Evolutionary conservation across 495 filamentous ascomycete species (phyloP).

Genomic region (Neurospora discreta): DNA sequence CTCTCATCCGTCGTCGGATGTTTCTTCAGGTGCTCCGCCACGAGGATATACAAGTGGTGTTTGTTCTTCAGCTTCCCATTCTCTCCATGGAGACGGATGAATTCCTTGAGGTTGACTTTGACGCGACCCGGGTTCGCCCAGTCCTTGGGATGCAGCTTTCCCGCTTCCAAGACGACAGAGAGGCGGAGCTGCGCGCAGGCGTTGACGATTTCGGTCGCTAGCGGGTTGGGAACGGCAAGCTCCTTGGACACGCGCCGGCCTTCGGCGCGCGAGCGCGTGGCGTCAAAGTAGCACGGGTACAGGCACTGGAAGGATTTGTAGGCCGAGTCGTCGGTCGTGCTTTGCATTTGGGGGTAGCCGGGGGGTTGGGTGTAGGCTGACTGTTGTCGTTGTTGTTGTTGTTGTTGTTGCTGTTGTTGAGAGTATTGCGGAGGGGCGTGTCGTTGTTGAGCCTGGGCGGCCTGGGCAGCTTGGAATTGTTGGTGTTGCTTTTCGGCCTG

Average conservation of each 20-base stretch:
- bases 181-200: conserved; percentile 66
- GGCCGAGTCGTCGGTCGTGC: conserved; percentile 39
- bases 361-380: conserved; percentile 10
- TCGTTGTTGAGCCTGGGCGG: conserved; percentile 12
- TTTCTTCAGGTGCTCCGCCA: conserved; percentile 59
- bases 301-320: conserved; percentile 77
- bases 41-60: conserved; percentile 71
- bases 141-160: conserved; percentile 88
- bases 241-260: conserved; percentile 65
- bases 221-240: conserved; percentile 70
- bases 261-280: conserved; percentile 55
- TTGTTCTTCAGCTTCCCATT: conserved; percentile 60
- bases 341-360: conserved; percentile 23
- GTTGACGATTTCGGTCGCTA: conserved; percentile 81
- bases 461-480: conserved; percentile 13
- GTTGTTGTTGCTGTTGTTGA: conserved; percentile 4
- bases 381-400: conserved; percentile 1
- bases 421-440: conserved; percentile 7
- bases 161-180: conserved; percentile 73
- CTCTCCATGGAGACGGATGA: conserved; percentile 4
- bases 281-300: conserved; percentile 93
- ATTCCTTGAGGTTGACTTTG: conserved; percentile 58
- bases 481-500: neutral
- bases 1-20: conserved; percentile 65
- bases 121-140: conserved; percentile 95